Evolutionary conservation across 352 stramenopile species (phyloP).

Genomic region (Phytophthora constricta): DNA sequence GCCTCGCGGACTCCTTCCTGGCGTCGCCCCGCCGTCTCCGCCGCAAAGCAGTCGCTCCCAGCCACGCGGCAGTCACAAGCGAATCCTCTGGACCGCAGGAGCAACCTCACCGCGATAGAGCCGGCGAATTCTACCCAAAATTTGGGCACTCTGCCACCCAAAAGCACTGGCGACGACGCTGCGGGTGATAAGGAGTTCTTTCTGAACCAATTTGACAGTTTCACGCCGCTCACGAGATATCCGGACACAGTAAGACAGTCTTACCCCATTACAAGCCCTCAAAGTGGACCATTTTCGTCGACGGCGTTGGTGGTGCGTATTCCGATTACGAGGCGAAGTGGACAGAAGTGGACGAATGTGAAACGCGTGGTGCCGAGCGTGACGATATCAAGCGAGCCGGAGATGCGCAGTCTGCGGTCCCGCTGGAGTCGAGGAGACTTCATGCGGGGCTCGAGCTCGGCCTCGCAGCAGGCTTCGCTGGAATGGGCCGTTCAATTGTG

Average conservation of each 20-base stretch:
- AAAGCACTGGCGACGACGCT: constrained; percentile 5
- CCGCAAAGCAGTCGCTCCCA: too few species aligned
- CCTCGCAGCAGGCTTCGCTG: constrained; percentile 12
- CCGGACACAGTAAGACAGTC: too few species aligned
- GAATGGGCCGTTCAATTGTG: constrained; percentile 21
- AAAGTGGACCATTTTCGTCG: not conserved
- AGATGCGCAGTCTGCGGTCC: not conserved
- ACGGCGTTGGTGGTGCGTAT: not conserved
- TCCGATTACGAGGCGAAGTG: not conserved
- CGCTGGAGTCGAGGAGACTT: constrained; percentile 11
- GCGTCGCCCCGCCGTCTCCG: too few species aligned
- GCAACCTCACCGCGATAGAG: too few species aligned
- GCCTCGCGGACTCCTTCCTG: too few species aligned
- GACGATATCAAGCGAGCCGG: constrained; percentile 1
- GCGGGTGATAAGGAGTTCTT: constrained; percentile 16
- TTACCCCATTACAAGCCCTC: too few species aligned
- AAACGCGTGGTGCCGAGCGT: constrained; percentile 4
- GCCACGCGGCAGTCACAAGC: too few species aligned
- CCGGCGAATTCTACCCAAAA: not conserved
- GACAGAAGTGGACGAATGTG: not conserved
- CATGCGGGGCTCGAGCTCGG: constrained; percentile 20
- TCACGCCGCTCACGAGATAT: too few species aligned
- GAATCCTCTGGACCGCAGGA: too few species aligned
- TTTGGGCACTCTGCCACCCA: not conserved
- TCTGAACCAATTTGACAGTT: constrained; percentile 16